A percentile compares a stretch with the other conserved stretches of the same genome.
Conservation (phyloP, 1,284 basidiomycete genomes). For the Wallemia mellicola region DNA sequence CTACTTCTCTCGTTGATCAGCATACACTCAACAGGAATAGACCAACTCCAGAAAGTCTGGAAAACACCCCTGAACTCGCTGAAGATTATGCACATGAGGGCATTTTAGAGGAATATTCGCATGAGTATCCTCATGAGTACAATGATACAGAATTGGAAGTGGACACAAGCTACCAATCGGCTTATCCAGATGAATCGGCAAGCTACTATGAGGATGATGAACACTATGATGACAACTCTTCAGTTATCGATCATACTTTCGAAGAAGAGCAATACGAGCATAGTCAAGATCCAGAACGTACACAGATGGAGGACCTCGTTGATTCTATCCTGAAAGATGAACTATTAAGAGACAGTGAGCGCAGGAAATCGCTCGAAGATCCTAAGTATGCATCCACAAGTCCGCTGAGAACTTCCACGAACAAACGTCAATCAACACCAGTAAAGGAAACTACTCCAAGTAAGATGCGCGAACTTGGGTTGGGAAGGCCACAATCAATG, state of each 20-base stretch:
- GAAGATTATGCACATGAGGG: background rate
- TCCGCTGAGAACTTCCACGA: background rate
- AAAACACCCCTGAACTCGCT: background rate
- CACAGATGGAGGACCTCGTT: background rate
- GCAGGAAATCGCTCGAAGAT: background rate
- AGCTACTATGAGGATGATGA: background rate
- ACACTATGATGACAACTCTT: background rate
- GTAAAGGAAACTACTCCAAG: background rate
- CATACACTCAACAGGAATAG: background rate
- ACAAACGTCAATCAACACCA: background rate
- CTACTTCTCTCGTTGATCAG: background rate
- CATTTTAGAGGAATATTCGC: background rate
- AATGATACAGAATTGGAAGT: background rate
- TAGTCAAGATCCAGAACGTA: background rate
- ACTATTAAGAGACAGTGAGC: background rate
- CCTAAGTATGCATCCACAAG: background rate
- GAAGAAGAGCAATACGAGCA: background rate
- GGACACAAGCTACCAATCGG: background rate
- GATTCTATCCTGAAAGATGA: background rate
- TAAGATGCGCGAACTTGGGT: background rate
- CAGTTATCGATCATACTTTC: background rate
- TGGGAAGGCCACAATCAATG: background rate
- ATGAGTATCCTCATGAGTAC: background rate
- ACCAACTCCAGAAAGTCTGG: background rate
- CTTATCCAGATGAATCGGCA: background rate